Percentiles rank a stretch among this genome's conserved stretches.
Conservation (phyloP, 306 rosid species). For the Sphenostylis stenocarpa region DNA sequence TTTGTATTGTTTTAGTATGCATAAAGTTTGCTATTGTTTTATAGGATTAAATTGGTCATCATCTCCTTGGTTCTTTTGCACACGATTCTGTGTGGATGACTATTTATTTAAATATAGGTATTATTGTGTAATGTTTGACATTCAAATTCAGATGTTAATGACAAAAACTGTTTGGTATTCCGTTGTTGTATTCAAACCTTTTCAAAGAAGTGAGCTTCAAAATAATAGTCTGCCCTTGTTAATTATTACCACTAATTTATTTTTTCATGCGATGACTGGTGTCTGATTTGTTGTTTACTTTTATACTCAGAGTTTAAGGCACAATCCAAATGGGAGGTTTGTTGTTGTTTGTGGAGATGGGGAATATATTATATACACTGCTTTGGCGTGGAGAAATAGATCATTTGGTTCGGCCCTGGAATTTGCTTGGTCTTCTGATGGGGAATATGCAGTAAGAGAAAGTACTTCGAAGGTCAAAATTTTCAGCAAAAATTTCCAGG, state of each 20-base stretch:
- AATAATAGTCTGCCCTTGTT: conserved; percentile 16
- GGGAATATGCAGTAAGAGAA: conserved; percentile 95
- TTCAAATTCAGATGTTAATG: conserved; percentile 16
- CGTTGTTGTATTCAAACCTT: background rate
- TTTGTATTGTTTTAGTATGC: background rate
- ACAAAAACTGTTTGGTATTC: background rate
- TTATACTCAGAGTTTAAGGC: conserved; percentile 76
- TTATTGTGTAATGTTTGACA: background rate
- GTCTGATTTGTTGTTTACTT: conserved; percentile 20
- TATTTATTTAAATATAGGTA: background rate
- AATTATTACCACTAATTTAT: conserved; percentile 11
- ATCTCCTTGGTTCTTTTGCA: conserved; percentile 1
- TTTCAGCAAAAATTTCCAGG: conserved; percentile 95
- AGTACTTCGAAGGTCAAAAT: conserved; percentile 95
- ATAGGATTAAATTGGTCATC: conserved; percentile 23
- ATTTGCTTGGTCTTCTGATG: conserved; percentile 93
- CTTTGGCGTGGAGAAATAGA: conserved; percentile 98
- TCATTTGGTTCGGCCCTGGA: conserved; percentile 99
- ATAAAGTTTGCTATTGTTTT: background rate
- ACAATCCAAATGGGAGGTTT: conserved; percentile 99
- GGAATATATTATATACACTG: conserved; percentile 94
- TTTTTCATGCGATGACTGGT: conserved; percentile 25
- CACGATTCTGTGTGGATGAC: conserved; percentile 3
- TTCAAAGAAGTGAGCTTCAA: conserved; percentile 8
- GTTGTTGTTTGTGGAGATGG: conserved; percentile 99